phyloP scores from a whole-genome alignment of 768 basidiomycete genomes.

The Phallus indusiatus region DNA sequence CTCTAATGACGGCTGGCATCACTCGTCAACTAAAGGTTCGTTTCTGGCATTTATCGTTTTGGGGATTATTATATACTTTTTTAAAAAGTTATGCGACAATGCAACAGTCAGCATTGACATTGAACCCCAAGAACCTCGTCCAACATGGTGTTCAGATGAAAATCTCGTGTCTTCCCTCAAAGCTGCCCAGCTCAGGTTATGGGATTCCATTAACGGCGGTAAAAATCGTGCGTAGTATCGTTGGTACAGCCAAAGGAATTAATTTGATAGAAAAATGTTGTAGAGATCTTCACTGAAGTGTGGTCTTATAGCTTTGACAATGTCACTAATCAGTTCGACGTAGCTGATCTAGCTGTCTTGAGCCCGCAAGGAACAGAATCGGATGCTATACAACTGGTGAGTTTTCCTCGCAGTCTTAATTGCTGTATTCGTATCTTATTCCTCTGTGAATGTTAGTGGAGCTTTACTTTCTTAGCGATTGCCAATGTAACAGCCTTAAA shows the following conservation, averaged over 20 bases:
- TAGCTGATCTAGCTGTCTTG: slow-evolving; percentile 30
- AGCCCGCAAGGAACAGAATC: slow-evolving; percentile 33
- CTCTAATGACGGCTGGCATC: slow-evolving; percentile 34
- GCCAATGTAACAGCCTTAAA: background rate
- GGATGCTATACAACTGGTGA: slow-evolving; percentile 29
- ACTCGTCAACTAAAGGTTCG: slow-evolving; percentile 30
- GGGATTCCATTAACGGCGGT: slow-evolving; percentile 30
- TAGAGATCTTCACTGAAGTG: slow-evolving; percentile 32
- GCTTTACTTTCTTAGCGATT: background rate
- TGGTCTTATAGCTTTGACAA: slow-evolving; percentile 31
- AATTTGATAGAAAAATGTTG: background rate
- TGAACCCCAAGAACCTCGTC: slow-evolving; percentile 14
- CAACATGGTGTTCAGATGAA: slow-evolving; percentile 30
- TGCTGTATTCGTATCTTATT: background rate
- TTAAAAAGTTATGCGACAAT: slow-evolving; percentile 11
- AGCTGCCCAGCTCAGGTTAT: slow-evolving; percentile 29
- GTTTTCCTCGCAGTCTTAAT: background rate
- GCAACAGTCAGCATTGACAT: slow-evolving; percentile 17
- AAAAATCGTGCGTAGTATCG: slow-evolving; percentile 17
- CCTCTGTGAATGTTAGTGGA: background rate
- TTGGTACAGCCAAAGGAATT: background rate
- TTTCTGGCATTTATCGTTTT: background rate
- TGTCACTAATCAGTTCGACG: slow-evolving; percentile 25
- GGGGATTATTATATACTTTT: background rate
- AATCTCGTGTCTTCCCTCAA: slow-evolving; percentile 24